These are phyloP conservation scores for Cladosporium sp. DNA, from an alignment of 2,329 filamentous ascomycete genomes.

Conservation along the genomic window DNA sequence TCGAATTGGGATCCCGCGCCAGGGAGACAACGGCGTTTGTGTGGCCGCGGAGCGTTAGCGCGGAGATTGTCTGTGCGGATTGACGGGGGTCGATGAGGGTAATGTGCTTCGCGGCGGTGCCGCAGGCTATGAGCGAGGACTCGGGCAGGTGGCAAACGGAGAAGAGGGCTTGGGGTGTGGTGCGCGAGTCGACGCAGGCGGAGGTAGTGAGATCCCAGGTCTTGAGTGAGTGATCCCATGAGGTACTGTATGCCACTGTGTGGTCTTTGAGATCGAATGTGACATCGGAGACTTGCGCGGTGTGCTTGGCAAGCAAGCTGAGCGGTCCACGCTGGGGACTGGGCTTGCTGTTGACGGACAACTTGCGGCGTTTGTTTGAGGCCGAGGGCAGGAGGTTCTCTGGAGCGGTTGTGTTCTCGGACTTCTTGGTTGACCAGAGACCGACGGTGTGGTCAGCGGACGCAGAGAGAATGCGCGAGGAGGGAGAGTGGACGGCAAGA, in stretches of 20 bases:
- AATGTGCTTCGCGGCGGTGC: slow-evolving; percentile 83
- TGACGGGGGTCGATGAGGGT: slow-evolving; percentile 89
- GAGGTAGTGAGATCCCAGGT: slow-evolving; percentile 89
- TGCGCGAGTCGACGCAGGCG: slow-evolving; percentile 75
- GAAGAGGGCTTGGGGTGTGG: slow-evolving; percentile 80
- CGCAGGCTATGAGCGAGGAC: slow-evolving; percentile 67
- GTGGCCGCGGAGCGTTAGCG: slow-evolving; percentile 91
- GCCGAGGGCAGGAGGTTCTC: slow-evolving; percentile 67
- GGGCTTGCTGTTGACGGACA: slow-evolving; percentile 48
- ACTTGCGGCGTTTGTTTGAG: slow-evolving; percentile 75
- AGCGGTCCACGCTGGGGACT: slow-evolving; percentile 76
- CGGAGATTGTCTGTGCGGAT: slow-evolving; percentile 72
- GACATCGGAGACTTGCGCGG: slow-evolving; percentile 72
- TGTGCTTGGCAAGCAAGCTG: slow-evolving; percentile 70
- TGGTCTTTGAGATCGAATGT: slow-evolving; percentile 83
- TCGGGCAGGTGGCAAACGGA: slow-evolving; percentile 74
- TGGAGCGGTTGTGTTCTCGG: slow-evolving; percentile 73
- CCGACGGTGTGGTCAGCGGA: slow-evolving; percentile 81
- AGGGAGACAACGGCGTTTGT: slow-evolving; percentile 70
- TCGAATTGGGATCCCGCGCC: slow-evolving; percentile 64
- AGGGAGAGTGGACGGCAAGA: slow-evolving; percentile 71
- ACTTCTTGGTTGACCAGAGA: slow-evolving; percentile 83
- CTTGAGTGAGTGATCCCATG: slow-evolving; percentile 85
- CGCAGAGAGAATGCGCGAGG: slow-evolving; percentile 79
- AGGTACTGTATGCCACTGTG: slow-evolving; percentile 88